Evolutionary conservation across 192 early-diverging fungal species (phyloP), one percentile per base, ranked within the genome.

Genomic region (Backusella circina): DNA sequence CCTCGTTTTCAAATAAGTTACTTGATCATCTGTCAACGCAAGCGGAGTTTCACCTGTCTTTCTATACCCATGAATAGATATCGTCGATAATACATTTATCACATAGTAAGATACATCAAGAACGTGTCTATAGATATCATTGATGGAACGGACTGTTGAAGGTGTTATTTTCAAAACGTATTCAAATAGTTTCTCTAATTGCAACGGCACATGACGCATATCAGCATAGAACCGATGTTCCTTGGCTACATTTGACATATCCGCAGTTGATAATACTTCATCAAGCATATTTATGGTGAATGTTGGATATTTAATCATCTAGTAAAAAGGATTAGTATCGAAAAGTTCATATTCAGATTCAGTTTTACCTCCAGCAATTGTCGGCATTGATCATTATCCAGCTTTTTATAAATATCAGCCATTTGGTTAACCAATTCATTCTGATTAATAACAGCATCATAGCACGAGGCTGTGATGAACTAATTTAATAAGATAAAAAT

Each of bases 231-330:
- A 26, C 13, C 2, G 1, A 31, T 32, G 23, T 1, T 47, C 38
- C 1, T 5, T 10, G 4, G 12, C 23, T 16, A 70, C 69, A 0
- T 39, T 10, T 9, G 39, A 18, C 3, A 30, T 23, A 28, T 70
- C 16, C 28, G 39, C 39, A 16, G 38, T 41, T 28, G 69, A 35
- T 7, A 70, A 44, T 5, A 41, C 69, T 47, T 15, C 39, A 33
- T 70, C 69, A 31, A 37, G 28, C 26, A 70, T 2, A 30, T 41
- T n/a, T 18, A 70, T 44, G 1, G 26, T 28, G 18, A 70, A 70
- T 70, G 69, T 31, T 70, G 69, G 69, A 12, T 70, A 70, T 41
- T 44, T 70, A 30, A 70, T 70, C 28, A 33, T 31, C 65, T 67
- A 67, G 6, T 13, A 3, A 61, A 26, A 61, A 61, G 10, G 8